Percentiles rank a stretch among this genome's conserved stretches.
Evolutionary conservation across 202 grass and related monocot genomes (phyloP).

Genomic region (Sporobolus alterniflorus): DNA sequence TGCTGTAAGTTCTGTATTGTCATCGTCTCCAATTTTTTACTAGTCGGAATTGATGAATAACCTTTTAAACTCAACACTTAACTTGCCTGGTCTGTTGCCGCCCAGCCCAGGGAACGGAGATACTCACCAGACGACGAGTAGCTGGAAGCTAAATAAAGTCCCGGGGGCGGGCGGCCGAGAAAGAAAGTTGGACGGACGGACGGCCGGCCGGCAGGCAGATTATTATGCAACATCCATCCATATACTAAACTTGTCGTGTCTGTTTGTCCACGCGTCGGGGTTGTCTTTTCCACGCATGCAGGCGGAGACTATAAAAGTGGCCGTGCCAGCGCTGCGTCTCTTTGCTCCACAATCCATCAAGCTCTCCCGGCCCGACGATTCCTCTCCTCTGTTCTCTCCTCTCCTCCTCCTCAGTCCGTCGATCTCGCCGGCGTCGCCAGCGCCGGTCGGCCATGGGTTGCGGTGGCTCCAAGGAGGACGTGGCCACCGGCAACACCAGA

Average conservation of each 20-base stretch:
- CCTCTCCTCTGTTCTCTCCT: conserved; percentile 10
- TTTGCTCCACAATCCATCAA: conserved; percentile 28
- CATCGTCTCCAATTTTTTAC: too few species aligned
- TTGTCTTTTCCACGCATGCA: conserved; percentile 24
- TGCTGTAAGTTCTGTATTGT: not conserved
- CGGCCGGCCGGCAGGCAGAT: not conserved
- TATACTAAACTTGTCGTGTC: too few species aligned
- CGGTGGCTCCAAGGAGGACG: conserved; percentile 78
- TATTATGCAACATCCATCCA: not conserved
- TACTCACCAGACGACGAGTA: not conserved
- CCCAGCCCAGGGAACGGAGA: not conserved
- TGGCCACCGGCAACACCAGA: conserved; percentile 73
- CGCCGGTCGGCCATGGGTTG: conserved; percentile 69
- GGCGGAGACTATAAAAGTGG: conserved; percentile 6
- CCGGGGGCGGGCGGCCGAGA: not conserved
- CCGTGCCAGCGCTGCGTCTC: conserved; percentile 4
- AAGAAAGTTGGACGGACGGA: not conserved
- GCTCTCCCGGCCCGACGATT: conserved; percentile 16
- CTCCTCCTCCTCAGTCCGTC: not conserved
- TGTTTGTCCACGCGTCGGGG: not conserved
- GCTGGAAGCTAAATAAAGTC: not conserved
- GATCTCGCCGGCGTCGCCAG: not conserved
- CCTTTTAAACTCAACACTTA: not conserved
- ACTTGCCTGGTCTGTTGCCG: not conserved
- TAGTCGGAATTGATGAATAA: not conserved